Conservation (phyloP, 2,329 filamentous ascomycete species). For the Pseudogymnoascus sp. region DNA sequence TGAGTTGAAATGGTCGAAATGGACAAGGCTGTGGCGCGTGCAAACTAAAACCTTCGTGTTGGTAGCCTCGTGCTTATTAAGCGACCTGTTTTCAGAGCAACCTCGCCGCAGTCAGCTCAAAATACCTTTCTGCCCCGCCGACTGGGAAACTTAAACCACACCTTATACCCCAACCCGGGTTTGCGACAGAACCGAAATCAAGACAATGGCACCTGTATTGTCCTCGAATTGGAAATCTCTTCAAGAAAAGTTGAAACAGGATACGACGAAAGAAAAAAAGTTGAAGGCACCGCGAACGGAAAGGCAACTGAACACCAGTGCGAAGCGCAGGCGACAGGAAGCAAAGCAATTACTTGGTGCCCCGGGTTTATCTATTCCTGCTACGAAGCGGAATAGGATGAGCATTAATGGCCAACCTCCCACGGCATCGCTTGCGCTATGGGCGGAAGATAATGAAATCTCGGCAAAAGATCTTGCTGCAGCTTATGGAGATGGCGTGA, state of each 20-base stretch:
- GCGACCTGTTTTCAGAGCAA: not conserved
- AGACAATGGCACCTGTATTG: constrained; percentile 33
- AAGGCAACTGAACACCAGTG: constrained; percentile 25
- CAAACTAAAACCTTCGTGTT: not conserved
- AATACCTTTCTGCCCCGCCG: not conserved
- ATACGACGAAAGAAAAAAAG: constrained; percentile 30
- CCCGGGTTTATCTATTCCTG: not conserved
- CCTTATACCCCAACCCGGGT: not conserved
- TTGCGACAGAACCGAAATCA: not conserved
- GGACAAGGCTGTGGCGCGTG: constrained; percentile 1
- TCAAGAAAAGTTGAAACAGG: constrained; percentile 49
- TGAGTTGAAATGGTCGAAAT: not conserved
- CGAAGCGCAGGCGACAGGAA: constrained; percentile 29
- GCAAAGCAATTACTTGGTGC: constrained; percentile 16
- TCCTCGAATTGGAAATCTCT: constrained; percentile 75
- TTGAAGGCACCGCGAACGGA: constrained; percentile 27
- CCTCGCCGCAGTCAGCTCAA: not conserved
- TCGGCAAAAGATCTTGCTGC: constrained; percentile 52
- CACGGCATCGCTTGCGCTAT: constrained; percentile 50
- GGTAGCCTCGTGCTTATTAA: constrained; percentile 5
- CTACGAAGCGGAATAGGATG: constrained; percentile 37
- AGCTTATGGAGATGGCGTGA: constrained; percentile 51
- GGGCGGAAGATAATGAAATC: constrained; percentile 54
- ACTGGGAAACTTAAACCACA: not conserved
- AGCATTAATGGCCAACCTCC: constrained; percentile 38